A percentile compares a stretch with the other conserved stretches of the same genome.
Evolutionary conservation across 345 rosid genomes (phyloP).

Genomic region (Syzygium jambos): DNA sequence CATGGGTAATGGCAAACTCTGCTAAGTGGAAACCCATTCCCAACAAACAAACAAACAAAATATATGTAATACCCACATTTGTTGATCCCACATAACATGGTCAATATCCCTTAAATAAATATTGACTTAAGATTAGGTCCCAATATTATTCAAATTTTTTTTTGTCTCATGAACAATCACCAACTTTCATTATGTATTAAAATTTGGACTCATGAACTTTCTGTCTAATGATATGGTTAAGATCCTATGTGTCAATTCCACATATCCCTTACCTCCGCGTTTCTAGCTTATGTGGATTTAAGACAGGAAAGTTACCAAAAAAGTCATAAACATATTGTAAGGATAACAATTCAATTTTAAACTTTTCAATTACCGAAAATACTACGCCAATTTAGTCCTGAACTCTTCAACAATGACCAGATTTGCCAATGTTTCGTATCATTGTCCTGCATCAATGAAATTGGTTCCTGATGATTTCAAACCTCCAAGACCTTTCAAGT

Average conservation of each 20-base stretch:
- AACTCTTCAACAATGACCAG: too few species aligned
- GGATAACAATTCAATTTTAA: not conserved
- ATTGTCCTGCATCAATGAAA: too few species aligned
- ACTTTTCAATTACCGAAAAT: too few species aligned
- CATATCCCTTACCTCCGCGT: not conserved
- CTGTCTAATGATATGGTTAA: not conserved
- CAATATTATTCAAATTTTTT: accelerated
- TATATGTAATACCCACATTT: not conserved
- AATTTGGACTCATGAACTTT: not conserved
- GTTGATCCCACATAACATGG: not conserved
- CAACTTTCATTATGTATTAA: not conserved
- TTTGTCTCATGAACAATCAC: not conserved
- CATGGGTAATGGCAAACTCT: too few species aligned
- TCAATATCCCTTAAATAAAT: not conserved
- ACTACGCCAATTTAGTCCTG: too few species aligned
- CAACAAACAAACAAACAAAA: not conserved
- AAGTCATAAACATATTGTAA: too few species aligned
- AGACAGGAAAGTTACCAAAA: not conserved
- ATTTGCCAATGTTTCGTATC: too few species aligned
- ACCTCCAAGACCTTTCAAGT: too few species aligned
- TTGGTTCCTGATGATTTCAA: too few species aligned
- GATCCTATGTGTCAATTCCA: not conserved
- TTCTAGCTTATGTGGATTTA: not conserved
- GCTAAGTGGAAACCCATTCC: not conserved
- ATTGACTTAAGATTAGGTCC: not conserved